Percentiles rank a stretch among this genome's conserved stretches.
These are phyloP conservation scores for Aspergillus sp. DNA, from an alignment of 2,329 filamentous ascomycete species.

Conservation along the genomic window DNA sequence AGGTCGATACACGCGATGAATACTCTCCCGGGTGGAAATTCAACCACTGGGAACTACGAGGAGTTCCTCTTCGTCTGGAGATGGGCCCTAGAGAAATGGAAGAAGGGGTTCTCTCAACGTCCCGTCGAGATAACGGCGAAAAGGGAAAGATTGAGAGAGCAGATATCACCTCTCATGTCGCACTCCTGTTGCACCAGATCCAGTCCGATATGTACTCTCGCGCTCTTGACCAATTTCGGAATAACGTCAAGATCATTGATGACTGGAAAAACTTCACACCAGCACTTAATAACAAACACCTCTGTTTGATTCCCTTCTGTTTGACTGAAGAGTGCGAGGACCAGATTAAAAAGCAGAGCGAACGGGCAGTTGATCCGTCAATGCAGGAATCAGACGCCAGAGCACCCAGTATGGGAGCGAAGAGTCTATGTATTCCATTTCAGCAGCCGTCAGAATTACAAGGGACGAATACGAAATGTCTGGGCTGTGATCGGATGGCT, in stretches of 20 bases:
- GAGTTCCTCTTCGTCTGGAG: slow-evolving; percentile 88
- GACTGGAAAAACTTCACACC: slow-evolving; percentile 92
- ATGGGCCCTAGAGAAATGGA: slow-evolving; percentile 93
- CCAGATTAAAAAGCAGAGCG: slow-evolving; percentile 88
- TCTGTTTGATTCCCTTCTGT: slow-evolving; percentile 89
- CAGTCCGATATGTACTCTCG: slow-evolving; percentile 75
- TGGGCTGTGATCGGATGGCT: not conserved
- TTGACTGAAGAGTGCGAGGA: slow-evolving; percentile 82
- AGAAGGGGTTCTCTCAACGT: slow-evolving; percentile 75
- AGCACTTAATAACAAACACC: slow-evolving; percentile 84
- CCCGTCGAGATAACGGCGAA: slow-evolving; percentile 73
- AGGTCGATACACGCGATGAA: too few species aligned
- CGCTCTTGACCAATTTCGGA: slow-evolving; percentile 72
- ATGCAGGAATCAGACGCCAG: slow-evolving; percentile 65
- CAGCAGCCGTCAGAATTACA: not conserved
- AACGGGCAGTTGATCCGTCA: slow-evolving; percentile 58
- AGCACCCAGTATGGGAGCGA: too few species aligned
- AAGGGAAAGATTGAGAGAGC: slow-evolving; percentile 76
- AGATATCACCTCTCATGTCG: slow-evolving; percentile 68
- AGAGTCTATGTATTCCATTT: not conserved
- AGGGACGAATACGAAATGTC: not conserved
- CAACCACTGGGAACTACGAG: slow-evolving; percentile 97
- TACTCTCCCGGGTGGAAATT: slow-evolving; percentile 97
- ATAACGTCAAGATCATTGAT: slow-evolving; percentile 74
- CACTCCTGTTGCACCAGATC: slow-evolving; percentile 80